phyloP scores from a whole-genome alignment of 176 grass and related monocot species.

The Zoysia japonica region DNA sequence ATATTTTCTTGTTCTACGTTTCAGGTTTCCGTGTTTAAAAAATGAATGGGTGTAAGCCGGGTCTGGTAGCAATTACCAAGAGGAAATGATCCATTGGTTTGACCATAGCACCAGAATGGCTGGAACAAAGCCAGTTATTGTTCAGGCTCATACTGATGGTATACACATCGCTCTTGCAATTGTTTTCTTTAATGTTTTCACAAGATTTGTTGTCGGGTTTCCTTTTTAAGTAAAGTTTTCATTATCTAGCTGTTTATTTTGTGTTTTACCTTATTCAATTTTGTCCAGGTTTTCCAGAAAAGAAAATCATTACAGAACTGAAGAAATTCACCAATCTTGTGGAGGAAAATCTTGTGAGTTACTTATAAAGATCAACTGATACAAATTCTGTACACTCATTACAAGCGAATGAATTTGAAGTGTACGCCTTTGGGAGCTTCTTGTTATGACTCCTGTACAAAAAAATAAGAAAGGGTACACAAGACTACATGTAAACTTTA shows the following conservation, averaged over 20 bases:
- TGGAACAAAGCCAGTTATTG: conserved; percentile 39
- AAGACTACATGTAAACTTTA: conserved; percentile 6
- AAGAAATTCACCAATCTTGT: conserved; percentile 27
- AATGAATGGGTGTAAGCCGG: conserved; percentile 7
- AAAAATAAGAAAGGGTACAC: neutral
- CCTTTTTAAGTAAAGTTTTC: neutral
- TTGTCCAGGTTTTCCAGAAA: conserved; percentile 42
- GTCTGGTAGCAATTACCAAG: conserved; percentile 5
- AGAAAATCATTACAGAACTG: conserved; percentile 32
- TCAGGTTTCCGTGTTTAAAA: conserved; percentile 30
- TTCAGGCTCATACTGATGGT: conserved; percentile 58
- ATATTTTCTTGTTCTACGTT: conserved; percentile 7
- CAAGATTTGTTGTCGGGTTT: conserved; percentile 2
- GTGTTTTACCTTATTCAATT: neutral
- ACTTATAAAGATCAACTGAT: neutral
- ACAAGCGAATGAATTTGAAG: conserved; percentile 22
- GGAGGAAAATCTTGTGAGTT: conserved; percentile 40
- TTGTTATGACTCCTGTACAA: neutral
- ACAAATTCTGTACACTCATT: no score
- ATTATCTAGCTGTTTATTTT: neutral
- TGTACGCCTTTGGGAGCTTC: neutral
- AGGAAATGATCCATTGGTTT: conserved; percentile 48
- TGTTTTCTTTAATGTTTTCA: neutral
- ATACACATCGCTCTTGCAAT: conserved; percentile 18
- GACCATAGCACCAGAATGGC: conserved; percentile 45